phyloP scores from a whole-genome alignment of 2,329 filamentous ascomycete genomes.

The Lasiodiplodia gonubiensis region DNA sequence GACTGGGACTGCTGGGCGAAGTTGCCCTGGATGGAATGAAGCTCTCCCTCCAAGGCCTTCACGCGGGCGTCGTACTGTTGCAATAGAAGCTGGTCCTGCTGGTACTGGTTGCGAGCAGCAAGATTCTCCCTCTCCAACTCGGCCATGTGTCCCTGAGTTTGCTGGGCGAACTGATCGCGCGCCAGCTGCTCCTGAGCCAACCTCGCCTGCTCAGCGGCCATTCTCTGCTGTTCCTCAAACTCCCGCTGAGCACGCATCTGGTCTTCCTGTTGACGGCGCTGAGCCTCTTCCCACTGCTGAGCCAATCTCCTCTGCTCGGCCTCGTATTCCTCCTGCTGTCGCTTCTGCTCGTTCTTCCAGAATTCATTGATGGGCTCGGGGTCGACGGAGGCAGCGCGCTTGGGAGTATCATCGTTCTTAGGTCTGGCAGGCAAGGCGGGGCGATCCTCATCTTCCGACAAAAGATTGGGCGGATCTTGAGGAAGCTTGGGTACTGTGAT shows the following conservation, averaged over 20 bases:
- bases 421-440: slow-evolving; percentile 83
- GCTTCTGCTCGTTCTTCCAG: slow-evolving; percentile 90
- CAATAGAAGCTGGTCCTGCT: slow-evolving; percentile 95
- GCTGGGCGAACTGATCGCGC: slow-evolving; percentile 86
- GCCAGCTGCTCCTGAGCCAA: slow-evolving; percentile 89
- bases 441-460: slow-evolving; percentile 77
- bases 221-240: slow-evolving; percentile 94
- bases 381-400: slow-evolving; percentile 62
- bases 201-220: slow-evolving; percentile 85
- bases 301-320: slow-evolving; percentile 89
- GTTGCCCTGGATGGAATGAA: slow-evolving; percentile 80
- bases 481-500: slow-evolving; percentile 96
- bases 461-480: slow-evolving; percentile 87
- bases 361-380: slow-evolving; percentile 97
- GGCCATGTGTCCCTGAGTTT: slow-evolving; percentile 93
- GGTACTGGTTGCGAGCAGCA: slow-evolving; percentile 91
- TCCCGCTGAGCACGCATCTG: slow-evolving; percentile 86
- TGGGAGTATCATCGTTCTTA: slow-evolving; percentile 68
- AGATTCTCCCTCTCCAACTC: slow-evolving; percentile 95
- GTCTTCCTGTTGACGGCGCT: slow-evolving; percentile 80
- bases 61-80: slow-evolving; percentile 94
- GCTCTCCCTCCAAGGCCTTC: slow-evolving; percentile 88
- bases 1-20: slow-evolving; percentile 84
- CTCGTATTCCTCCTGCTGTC: slow-evolving; percentile 93
- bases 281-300: slow-evolving; percentile 81